Conservation (phyloP, 1,284 basidiomycete species). For the Boletellus deceptivus region DNA sequence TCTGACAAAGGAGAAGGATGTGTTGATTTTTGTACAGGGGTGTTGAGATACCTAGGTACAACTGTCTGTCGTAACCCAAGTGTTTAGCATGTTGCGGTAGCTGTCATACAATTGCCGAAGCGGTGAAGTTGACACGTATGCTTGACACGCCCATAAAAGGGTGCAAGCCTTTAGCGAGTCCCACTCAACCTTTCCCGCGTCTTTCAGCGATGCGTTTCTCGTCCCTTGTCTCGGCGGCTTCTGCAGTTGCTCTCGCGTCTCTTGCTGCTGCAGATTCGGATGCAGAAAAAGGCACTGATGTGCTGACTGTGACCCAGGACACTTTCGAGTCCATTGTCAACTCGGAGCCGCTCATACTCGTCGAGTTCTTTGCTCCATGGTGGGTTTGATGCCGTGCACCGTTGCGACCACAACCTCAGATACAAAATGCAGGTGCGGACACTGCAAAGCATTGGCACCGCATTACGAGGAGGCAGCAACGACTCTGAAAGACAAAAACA, state of each 20-base stretch:
- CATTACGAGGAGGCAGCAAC: slow-evolving; percentile 98
- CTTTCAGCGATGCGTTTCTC: slow-evolving; percentile 61
- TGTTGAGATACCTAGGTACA: background rate
- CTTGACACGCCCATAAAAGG: slow-evolving; percentile 25
- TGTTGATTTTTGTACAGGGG: background rate
- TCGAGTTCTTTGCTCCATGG: slow-evolving; percentile 97
- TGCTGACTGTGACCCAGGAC: slow-evolving; percentile 69
- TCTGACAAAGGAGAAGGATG: slow-evolving; percentile 34
- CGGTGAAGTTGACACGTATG: slow-evolving; percentile 31
- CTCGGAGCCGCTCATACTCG: slow-evolving; percentile 77
- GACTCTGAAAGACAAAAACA: slow-evolving; percentile 82
- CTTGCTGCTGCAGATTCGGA: slow-evolving; percentile 57
- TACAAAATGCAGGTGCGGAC: slow-evolving; percentile 64
- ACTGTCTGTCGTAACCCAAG: background rate
- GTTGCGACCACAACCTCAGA: background rate
- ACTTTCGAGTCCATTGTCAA: slow-evolving; percentile 74
- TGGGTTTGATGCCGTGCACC: slow-evolving; percentile 32
- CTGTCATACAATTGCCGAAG: background rate
- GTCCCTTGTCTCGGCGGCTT: slow-evolving; percentile 47
- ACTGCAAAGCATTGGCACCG: slow-evolving; percentile 90
- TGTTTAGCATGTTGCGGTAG: background rate
- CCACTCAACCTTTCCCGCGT: slow-evolving; percentile 2
- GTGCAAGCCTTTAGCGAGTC: background rate
- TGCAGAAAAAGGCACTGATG: slow-evolving; percentile 68
- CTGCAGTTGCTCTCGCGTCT: slow-evolving; percentile 54